Conservation (phyloP, 75 land plant species). For the Pinus taeda region DNA sequence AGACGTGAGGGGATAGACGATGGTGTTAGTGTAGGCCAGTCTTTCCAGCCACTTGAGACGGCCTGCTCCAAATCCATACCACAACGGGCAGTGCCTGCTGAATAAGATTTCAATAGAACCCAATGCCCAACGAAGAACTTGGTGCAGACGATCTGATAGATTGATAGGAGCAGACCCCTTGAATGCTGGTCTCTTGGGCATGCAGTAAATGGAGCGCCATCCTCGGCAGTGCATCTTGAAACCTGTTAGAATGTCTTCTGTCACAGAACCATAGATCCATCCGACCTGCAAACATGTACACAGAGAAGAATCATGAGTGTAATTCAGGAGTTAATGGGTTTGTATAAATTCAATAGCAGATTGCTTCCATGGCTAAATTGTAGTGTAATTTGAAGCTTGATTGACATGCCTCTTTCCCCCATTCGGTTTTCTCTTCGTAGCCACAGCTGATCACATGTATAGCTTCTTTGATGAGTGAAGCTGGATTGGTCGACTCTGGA, state of each 20-base stretch:
- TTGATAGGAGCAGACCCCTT: slow-evolving; percentile 82
- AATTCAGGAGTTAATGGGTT: too few relatives aligned
- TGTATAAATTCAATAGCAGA: too few relatives aligned
- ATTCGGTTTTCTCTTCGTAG: slow-evolving; percentile 64
- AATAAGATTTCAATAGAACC: slow-evolving; percentile 77
- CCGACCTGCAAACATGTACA: slow-evolving; percentile 45
- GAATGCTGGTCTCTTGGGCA: slow-evolving; percentile 72
- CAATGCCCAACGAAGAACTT: slow-evolving; percentile 74
- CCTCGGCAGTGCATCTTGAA: slow-evolving; percentile 79
- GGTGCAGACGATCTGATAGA: slow-evolving; percentile 65
- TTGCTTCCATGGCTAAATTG: too few relatives aligned
- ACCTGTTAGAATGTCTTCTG: slow-evolving; percentile 70
- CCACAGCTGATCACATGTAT: slow-evolving; percentile 75
- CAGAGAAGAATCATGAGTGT: too few relatives aligned
- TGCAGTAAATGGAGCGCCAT: slow-evolving; percentile 74
- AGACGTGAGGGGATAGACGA: slow-evolving; percentile 72
- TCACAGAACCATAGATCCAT: slow-evolving; percentile 79
- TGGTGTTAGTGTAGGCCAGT: slow-evolving; percentile 73
- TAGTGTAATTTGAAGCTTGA: too few relatives aligned
- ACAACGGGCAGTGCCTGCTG: slow-evolving; percentile 75
- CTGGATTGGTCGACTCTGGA: slow-evolving; percentile 37
- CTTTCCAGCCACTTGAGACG: slow-evolving; percentile 77
- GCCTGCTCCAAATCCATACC: slow-evolving; percentile 77
- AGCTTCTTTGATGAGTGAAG: slow-evolving; percentile 58
- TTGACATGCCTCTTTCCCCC: slow-evolving; percentile 55